Conservation (phyloP, 768 basidiomycete species). For the Pholiota microspora region DNA sequence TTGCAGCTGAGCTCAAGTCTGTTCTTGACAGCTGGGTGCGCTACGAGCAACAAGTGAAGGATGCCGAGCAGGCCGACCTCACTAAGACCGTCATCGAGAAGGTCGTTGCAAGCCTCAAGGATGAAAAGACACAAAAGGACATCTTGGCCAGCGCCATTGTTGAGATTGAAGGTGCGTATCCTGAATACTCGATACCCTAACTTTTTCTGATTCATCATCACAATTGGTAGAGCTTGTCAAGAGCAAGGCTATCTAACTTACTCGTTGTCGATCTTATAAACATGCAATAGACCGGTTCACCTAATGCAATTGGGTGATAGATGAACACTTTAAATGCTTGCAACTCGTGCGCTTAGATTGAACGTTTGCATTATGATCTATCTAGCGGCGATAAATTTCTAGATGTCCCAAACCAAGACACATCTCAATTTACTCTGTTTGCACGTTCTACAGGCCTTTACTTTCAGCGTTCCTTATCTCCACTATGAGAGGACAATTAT, state of each 20-base stretch:
- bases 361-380: too few species aligned
- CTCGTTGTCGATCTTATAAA: slow-evolving; percentile 3
- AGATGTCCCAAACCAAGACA: too few species aligned
- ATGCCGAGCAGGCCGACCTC: slow-evolving; percentile 92
- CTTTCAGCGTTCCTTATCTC: too few species aligned
- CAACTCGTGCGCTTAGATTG: too few species aligned
- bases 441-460: background rate
- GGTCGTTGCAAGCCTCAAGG: slow-evolving; percentile 77
- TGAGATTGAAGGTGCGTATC: slow-evolving; percentile 88
- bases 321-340: background rate
- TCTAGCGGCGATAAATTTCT: too few species aligned
- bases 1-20: slow-evolving; percentile 87
- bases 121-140: slow-evolving; percentile 88
- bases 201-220: background rate
- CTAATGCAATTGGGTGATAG: background rate
- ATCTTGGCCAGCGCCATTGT: slow-evolving; percentile 75
- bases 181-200: background rate
- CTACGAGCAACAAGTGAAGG: slow-evolving; percentile 94
- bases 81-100: slow-evolving; percentile 86
- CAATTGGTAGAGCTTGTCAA: slow-evolving; percentile 77
- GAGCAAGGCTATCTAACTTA: slow-evolving; percentile 79
- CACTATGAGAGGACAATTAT: too few species aligned
- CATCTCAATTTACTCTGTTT: too few species aligned
- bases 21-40: slow-evolving; percentile 99
- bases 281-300: background rate